Conservation (phyloP, 2,329 filamentous ascomycete species). For the Colletotrichum musae region DNA sequence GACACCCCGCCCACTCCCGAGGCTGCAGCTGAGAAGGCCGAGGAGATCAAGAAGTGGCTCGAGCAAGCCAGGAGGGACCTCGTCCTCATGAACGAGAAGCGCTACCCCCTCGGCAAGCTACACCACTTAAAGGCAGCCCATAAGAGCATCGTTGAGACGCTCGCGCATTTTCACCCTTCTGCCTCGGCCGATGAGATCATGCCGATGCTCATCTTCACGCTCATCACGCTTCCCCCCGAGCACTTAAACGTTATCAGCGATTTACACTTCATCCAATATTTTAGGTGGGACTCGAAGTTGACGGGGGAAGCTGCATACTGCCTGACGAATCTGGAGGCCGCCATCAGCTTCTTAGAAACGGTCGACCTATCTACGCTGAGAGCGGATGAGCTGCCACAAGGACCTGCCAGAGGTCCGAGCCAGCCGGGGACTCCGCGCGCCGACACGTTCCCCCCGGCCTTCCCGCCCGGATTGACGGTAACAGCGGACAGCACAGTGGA, state of each 20-base stretch:
- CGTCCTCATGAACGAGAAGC: constrained; percentile 86
- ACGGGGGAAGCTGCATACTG: constrained; percentile 97
- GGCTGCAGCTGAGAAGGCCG: constrained; percentile 70
- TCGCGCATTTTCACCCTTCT: constrained; percentile 77
- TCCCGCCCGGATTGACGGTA: constrained; percentile 60
- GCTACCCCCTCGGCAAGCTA: constrained; percentile 91
- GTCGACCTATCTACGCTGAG: constrained; percentile 93
- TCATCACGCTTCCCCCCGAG: constrained; percentile 91
- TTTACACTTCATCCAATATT: constrained; percentile 92
- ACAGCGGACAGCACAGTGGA: constrained; percentile 49
- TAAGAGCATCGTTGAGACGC: constrained; percentile 93
- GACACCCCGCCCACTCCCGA: constrained; percentile 68
- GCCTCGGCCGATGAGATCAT: constrained; percentile 98
- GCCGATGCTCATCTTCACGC: constrained; percentile 94
- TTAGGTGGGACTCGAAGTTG: constrained; percentile 87
- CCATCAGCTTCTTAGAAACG: constrained; percentile 94
- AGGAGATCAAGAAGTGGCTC: constrained; percentile 81
- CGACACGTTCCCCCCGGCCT: constrained; percentile 72
- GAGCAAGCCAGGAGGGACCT: constrained; percentile 80
- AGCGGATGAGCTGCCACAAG: constrained; percentile 81
- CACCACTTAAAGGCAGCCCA: constrained; percentile 90
- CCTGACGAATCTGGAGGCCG: constrained; percentile 94
- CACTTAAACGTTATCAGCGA: constrained; percentile 93
- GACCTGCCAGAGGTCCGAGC: constrained; percentile 70
- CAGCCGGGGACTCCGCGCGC: constrained; percentile 63